Conservation (phyloP, 2,329 filamentous ascomycete genomes). For the Aspergillus vadensis region DNA sequence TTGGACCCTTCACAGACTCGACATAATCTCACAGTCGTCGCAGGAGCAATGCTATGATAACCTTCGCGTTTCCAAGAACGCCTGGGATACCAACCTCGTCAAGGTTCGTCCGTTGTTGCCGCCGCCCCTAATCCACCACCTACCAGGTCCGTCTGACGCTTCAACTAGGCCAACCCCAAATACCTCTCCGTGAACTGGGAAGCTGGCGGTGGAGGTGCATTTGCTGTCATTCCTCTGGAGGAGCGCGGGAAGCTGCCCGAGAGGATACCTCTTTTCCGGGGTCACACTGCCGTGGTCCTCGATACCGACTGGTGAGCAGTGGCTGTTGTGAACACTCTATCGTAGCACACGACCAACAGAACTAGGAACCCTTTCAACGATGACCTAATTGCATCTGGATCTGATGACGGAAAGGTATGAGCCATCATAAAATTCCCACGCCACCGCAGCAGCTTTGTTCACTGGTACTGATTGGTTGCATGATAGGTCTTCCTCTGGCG, state of each 20-base stretch:
- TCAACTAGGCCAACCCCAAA: constrained; percentile 79
- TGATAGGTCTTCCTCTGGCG: constrained; percentile 82
- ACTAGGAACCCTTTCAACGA: constrained; percentile 94
- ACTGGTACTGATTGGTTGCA: constrained; percentile 10
- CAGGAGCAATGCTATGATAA: constrained; percentile 98
- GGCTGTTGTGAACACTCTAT: constrained; percentile 12
- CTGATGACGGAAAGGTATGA: constrained; percentile 83
- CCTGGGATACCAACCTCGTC: constrained; percentile 97
- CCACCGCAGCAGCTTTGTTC: background rate
- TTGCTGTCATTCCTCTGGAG: constrained; percentile 88
- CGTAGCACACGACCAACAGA: constrained; percentile 14
- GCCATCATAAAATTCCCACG: background rate
- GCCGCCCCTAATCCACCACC: constrained; percentile 29
- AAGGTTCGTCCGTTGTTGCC: constrained; percentile 66
- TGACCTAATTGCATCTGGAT: constrained; percentile 85
- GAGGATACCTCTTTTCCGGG: constrained; percentile 89
- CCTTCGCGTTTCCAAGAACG: constrained; percentile 94
- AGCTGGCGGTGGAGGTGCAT: constrained; percentile 89
- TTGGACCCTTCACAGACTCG: background rate
- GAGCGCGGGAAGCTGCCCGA: constrained; percentile 91
- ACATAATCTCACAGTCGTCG: constrained; percentile 10
- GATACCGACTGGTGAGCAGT: constrained; percentile 87
- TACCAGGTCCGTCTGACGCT: constrained; percentile 25
- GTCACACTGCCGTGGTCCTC: constrained; percentile 91
- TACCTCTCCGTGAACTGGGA: constrained; percentile 99